Percentiles rank a stretch among this genome's conserved stretches.
phyloP scores from a whole-genome alignment of 257 asterid genomes.

The Fraxinus americana region DNA sequence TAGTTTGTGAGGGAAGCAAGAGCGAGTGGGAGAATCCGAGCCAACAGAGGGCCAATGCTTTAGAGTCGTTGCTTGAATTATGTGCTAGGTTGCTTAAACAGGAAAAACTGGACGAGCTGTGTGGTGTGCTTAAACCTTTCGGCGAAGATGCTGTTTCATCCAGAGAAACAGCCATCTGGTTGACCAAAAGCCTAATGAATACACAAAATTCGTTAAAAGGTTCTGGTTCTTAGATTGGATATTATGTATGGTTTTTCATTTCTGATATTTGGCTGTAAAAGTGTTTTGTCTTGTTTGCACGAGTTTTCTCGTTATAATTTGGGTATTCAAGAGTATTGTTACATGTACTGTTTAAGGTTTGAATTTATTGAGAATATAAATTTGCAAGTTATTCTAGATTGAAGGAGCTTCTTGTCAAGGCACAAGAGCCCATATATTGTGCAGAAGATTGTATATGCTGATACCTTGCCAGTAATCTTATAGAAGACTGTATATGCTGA shows the following conservation, averaged over 20 bases:
- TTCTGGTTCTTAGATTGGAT: constrained; percentile 20
- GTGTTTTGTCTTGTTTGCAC: background rate
- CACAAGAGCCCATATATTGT: too few relatives aligned
- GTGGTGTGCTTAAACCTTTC: constrained; percentile 84
- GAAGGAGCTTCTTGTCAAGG: background rate
- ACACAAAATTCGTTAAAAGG: constrained; percentile 63
- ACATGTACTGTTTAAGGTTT: background rate
- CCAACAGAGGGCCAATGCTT: constrained; percentile 78
- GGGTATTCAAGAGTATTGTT: background rate
- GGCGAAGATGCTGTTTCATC: constrained; percentile 87
- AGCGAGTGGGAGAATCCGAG: constrained; percentile 41
- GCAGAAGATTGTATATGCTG: too few relatives aligned
- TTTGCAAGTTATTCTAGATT: background rate
- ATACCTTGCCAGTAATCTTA: too few relatives aligned
- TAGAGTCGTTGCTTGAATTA: constrained; percentile 91
- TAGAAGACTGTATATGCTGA: too few relatives aligned
- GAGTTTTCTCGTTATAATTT: background rate
- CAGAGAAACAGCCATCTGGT: constrained; percentile 94
- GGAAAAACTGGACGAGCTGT: constrained; percentile 84
- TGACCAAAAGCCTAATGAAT: constrained; percentile 78
- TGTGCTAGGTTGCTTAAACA: constrained; percentile 85
- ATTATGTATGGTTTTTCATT: background rate
- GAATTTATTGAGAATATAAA: background rate
- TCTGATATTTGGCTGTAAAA: background rate
- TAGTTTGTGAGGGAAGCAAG: constrained; percentile 37